Evolutionary conservation across 345 rosid genomes (phyloP), one percentile per base, ranked within the genome.

Genomic region (Brassica nigra): DNA sequence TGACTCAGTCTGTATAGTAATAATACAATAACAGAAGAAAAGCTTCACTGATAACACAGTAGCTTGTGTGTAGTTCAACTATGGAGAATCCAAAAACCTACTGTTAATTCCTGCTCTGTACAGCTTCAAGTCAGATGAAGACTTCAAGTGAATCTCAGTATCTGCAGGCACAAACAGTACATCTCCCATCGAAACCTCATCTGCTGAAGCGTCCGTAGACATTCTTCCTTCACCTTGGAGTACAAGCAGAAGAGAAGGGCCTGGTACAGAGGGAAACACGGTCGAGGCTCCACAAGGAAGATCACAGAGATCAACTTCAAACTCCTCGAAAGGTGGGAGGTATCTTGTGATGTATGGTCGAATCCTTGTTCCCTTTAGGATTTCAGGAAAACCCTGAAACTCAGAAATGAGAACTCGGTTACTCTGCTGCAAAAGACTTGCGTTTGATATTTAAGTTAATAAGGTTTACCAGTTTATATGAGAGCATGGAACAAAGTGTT

Each of bases 401-500:
- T 73, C 77, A 82, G 66, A 80, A 71, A 62, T 49, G 28, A 55
- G 6, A 65, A 29, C 20, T 75, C 62, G 64, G 80, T 63, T 54
- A 64, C 29, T 63, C 66, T 55, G 27, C 66, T 58, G 49, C 16
- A 29, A 70, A 55, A 18, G 3, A 15, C 37, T 55, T 4, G 62
- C 7, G 33, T 29, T 18, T 71, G 33, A 3, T 52, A 34, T 16
- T 39, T 3, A 4, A 74, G 8, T 7, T 30, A 0, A 6, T 23
- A 10, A 68, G 63, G 20, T 18, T 78, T 85, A 96, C 99, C 92
- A 85, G 97, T 77, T 89, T 93, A 83, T 96, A 93, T 4, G 99
- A 85, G 54, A 96, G 97, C 99, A 96, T 96, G 71, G 99, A 92
- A 75, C 97, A 93, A 29, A 93, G 95, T 36, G 98, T 89, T 76